Percentiles rank a stretch among this genome's conserved stretches.
These are phyloP conservation scores for Gorgonomyces haynaldii DNA, from an alignment of 192 early-diverging fungal genomes.

Conservation along the genomic window DNA sequence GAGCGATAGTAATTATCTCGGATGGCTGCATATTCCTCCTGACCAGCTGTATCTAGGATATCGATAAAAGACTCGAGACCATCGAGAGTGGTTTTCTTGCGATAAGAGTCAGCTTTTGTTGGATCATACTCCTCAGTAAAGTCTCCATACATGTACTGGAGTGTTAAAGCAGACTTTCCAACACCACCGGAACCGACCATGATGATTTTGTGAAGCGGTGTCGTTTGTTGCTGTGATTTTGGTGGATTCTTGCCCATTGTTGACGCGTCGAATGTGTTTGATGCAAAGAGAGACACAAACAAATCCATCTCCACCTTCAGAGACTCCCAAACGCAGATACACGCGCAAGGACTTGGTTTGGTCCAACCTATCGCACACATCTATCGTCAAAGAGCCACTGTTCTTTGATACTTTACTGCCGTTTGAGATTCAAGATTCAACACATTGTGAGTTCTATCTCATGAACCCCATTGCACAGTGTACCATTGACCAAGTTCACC, in stretches of 20 bases:
- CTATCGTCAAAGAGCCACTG: no score
- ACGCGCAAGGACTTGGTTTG: no score
- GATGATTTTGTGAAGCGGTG: slow-evolving; percentile 85
- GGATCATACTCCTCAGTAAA: slow-evolving; percentile 93
- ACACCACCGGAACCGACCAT: slow-evolving; percentile 88
- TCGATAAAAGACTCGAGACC: slow-evolving; percentile 72
- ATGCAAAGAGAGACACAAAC: not conserved
- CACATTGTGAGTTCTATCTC: no score
- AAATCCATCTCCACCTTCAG: no score
- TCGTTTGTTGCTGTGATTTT: slow-evolving; percentile 57
- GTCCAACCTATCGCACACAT: no score
- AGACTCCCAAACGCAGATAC: no score
- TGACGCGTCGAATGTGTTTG: not conserved
- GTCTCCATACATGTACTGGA: slow-evolving; percentile 87
- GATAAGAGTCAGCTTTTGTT: slow-evolving; percentile 83
- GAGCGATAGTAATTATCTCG: slow-evolving; percentile 77
- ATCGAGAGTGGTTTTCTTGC: slow-evolving; percentile 70
- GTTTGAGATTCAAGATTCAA: no score
- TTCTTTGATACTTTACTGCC: no score
- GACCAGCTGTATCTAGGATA: slow-evolving; percentile 79
- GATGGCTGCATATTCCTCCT: slow-evolving; percentile 87
- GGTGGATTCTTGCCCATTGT: slow-evolving; percentile 55
- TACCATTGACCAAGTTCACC: slow-evolving; percentile 13
- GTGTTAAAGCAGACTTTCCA: slow-evolving; percentile 77
- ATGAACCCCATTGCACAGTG: slow-evolving; percentile 10